phyloP scores from a whole-genome alignment of 2,329 filamentous ascomycete species.

The Alternaria panax region DNA sequence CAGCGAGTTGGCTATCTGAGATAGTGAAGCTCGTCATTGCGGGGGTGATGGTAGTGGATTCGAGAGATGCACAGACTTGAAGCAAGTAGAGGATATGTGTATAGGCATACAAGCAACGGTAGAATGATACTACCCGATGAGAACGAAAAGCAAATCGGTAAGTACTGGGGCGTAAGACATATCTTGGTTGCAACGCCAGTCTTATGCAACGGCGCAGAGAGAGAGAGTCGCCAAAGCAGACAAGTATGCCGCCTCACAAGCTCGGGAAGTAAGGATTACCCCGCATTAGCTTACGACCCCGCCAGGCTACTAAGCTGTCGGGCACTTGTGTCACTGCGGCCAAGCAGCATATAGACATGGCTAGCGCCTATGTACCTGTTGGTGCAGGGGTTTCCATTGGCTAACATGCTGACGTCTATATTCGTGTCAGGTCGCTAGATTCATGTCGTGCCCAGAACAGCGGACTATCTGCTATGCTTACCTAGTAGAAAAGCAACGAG shows the following conservation, averaged over 20 bases:
- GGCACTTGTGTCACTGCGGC: background rate
- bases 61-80: background rate
- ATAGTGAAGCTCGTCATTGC: constrained; percentile 54
- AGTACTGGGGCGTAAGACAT: background rate
- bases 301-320: background rate
- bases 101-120: background rate
- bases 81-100: background rate
- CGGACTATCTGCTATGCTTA: background rate
- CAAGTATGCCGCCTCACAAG: background rate
- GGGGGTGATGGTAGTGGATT: background rate
- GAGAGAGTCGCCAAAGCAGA: background rate
- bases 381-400: background rate
- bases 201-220: background rate
- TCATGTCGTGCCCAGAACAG: background rate
- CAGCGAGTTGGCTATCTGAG: constrained; percentile 53
- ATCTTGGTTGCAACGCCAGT: background rate
- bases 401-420: background rate
- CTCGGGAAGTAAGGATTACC: background rate
- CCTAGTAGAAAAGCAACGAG: background rate
- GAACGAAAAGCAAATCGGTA: background rate
- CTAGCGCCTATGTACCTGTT: background rate
- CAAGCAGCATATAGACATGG: background rate
- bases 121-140: background rate
- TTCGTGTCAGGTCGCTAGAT: background rate
- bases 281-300: background rate